Base-by-base conservation (phyloP, 306 rosid species). In the Inga laurina region DNA sequence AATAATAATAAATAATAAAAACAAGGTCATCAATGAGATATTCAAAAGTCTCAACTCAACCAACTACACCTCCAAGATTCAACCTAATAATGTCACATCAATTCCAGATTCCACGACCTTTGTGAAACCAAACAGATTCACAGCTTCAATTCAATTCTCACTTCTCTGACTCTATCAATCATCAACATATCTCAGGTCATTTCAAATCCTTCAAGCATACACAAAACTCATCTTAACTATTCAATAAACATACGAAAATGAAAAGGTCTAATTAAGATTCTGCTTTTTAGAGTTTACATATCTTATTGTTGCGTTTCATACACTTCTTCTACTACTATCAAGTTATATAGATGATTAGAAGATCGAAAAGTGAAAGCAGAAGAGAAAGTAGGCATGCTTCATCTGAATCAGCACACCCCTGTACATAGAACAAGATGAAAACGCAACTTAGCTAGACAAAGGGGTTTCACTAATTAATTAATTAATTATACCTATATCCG, bases 351-450 rank as follows among this genome's bases (percentile, higher is more conserved):
- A 65, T 65, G 44, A 65, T 65, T 65, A 34, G 44, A 71, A 35
- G 10, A 44, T 49, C 18, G 54, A 49, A 27, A 32, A 78, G 34
- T 7, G 52, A 74, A 67, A 81, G 30, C 1, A 56, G 48, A 83
- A 86, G 51, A 82, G 75, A 46, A 59, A 77, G 35, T 39, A 39
- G 1, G 68, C 9, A 57, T 45, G 57, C 79, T 39, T 81, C 82
- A 84, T 21, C 75, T 79, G 83, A 88, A 76, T 83, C 11, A 84
- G 45, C 73, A 86, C 39, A 46, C 48, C 54, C 88, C 88, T 92
- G 87, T 91, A 89, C 91, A 92, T 39, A 39, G 41, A 74, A 89
- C 76, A 79, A 86, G 67, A 83, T 72, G 74, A 13, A 79, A 73
- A 73, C 16, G 18, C 39, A 21, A 27, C 52, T 39, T 68, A 37